phyloP scores from a whole-genome alignment of 768 basidiomycete genomes.

The Boletus coccyginus region DNA sequence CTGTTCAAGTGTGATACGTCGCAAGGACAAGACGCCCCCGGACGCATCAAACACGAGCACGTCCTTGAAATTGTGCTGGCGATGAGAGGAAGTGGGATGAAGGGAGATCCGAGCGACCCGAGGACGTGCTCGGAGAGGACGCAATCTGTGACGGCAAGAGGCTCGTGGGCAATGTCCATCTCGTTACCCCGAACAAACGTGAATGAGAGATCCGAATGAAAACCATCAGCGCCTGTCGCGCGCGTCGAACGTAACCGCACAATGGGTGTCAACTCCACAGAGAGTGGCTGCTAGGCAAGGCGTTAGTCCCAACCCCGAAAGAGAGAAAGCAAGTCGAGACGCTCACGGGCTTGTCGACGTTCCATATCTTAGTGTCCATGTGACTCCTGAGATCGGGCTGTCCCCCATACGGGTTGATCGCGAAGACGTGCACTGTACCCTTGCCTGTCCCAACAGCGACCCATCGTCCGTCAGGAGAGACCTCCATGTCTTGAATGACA shows the following conservation, averaged over 20 bases:
- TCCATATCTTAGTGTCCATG: conserved; percentile 54
- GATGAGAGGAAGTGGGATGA: conserved; percentile 30
- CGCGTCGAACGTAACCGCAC: conserved; percentile 47
- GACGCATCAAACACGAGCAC: conserved; percentile 64
- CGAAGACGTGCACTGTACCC: conserved; percentile 69
- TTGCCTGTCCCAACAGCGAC: conserved; percentile 63
- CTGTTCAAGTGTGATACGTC: conserved; percentile 49
- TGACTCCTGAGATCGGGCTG: conserved; percentile 60
- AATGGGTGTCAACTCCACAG: conserved; percentile 54
- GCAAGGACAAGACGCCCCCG: conserved; percentile 53
- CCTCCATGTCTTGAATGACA: conserved; percentile 49
- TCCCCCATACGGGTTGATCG: conserved; percentile 75
- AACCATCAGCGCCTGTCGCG: conserved; percentile 27
- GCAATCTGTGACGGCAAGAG: conserved; percentile 33
- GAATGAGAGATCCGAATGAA: conserved; percentile 48
- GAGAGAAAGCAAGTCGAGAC: not conserved
- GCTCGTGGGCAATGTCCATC: conserved; percentile 34
- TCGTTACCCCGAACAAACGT: conserved; percentile 45
- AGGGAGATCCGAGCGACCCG: conserved; percentile 28
- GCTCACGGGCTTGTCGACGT: conserved; percentile 47
- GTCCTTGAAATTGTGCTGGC: conserved; percentile 56
- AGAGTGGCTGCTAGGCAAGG: conserved; percentile 43
- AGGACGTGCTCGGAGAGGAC: conserved; percentile 28
- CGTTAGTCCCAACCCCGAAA: not conserved
- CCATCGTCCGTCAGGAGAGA: conserved; percentile 58